Evolutionary conservation across 2,329 filamentous ascomycete species (phyloP), one percentile per base, ranked within the genome.

Genomic region (Hyphodiscus sp.): DNA sequence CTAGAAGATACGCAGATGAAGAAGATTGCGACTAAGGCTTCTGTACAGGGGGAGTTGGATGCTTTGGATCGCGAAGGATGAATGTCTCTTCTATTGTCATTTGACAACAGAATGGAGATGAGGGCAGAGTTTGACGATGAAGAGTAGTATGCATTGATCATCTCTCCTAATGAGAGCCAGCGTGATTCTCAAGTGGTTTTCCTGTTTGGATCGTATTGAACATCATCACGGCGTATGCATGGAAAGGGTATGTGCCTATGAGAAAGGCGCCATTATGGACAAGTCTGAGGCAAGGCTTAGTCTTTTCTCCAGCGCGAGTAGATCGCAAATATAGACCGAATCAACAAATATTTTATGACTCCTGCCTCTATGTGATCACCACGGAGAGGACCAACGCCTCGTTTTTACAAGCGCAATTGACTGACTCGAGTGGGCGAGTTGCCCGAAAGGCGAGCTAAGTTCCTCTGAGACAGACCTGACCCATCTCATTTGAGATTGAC

Each of bases 1-100:
- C 76, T 99, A 56, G 94, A 99, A 74, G 92, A 96, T 67, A 99
- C 94, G 30, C 94, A 99, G 75, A 84, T 99, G 72, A 95, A 96
- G 79, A 99, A 99, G 81, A 99, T 99, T 64, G 81, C 83, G 52
- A 97, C 91, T 20, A 95, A 97, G 75, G 76, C 84, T 47, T 73
- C 80, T 16, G 92, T 99, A 54, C 78, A 91, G 58, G 89, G 87
- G 73, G 94, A 99, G 74, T 75, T 99, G 55, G 81, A 87, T 30
- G 50, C 62, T n/a, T 56, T 69, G 42, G 66, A 68, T 13, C 51
- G 52, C 3, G 64, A 65, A 33, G 50, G 48, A 41, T 57, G 52
- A 38, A 38, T 38, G 11, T n/a, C 16, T 10, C 33, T 38, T 38
- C 33, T 10, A 38, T 33, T 8, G 7, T 10, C 33, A 38, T 38